Evolutionary conservation across 2,329 filamentous ascomycete species (phyloP), one percentile per base, ranked within the genome.

Genomic region (Pestalotiopsis sp.): DNA sequence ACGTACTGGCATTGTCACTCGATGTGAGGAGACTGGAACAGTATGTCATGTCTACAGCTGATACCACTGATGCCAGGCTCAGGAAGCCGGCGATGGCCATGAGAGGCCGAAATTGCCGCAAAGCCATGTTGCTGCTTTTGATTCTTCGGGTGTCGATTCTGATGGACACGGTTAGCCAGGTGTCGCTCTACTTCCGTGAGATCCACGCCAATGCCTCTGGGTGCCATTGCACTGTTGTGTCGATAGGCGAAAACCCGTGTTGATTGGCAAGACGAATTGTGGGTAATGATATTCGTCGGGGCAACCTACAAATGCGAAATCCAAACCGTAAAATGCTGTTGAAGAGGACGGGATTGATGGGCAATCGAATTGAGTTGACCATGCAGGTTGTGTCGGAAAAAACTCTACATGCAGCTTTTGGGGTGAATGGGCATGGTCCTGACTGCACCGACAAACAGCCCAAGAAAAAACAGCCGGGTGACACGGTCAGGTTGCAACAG

Each of bases 21-120:
- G 78, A 84, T 1, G 85, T 87, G 72, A 87, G 86, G 63, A 83
- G 71, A 45, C 71, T 81, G 49, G 85, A 81, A 73, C 85, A 87
- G 71, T 85, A 86, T 14, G 75, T 75, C 66, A 83, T 78, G 14
- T 73, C 71, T 38, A 81, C 77, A 12, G 66, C 71, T 70, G 31
- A 49, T 14, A 49, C 49, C n/a, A 75, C 76, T 31, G 68, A 68
- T 57, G 72, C 71, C 63, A 74, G 49, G 23, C 71, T 70, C 45
- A 75, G 52, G 23, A 76, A 57, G 64, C 72, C 69, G 38, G 75
- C n/a, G 7, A 71, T 65, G 69, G 71, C 73, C 71, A 71, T 41
- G 12, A 75, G 71, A 45, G 73, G 71, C 67, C 71, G 45, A 17
- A 68, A 65, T 69, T 65, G 71, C 62, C 64, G 69, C 38, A 67